Evolutionary conservation across 139 green algal species (phyloP).

Genomic region (Tetraselmis chui): DNA sequence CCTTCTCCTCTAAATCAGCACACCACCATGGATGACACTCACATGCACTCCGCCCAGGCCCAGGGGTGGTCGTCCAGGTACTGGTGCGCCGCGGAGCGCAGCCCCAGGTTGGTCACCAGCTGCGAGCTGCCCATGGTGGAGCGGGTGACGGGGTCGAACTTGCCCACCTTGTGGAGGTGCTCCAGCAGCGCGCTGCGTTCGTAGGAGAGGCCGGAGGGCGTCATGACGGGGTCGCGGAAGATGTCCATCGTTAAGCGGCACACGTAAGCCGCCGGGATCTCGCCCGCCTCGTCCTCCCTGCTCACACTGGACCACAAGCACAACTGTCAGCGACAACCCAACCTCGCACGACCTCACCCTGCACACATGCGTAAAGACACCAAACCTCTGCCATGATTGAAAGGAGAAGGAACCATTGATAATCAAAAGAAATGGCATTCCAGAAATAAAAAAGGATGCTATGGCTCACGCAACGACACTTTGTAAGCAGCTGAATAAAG

Average conservation of each 20-base stretch:
- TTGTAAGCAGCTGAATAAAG: too few species aligned
- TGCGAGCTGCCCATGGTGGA: slow-evolving; percentile 26
- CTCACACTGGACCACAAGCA: slow-evolving; percentile 1
- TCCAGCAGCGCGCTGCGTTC: slow-evolving; percentile 56
- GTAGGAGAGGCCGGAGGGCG: slow-evolving; percentile 58
- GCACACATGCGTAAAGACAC: too few species aligned
- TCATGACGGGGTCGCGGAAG: slow-evolving; percentile 54
- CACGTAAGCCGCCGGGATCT: slow-evolving; percentile 39
- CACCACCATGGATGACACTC: too few species aligned
- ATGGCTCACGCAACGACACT: too few species aligned
- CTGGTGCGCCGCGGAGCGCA: slow-evolving; percentile 54
- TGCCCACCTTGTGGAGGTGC: slow-evolving; percentile 60
- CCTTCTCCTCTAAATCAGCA: too few species aligned
- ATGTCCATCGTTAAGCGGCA: slow-evolving; percentile 52
- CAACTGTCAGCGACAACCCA: too few species aligned
- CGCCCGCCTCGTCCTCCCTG: slow-evolving; percentile 5
- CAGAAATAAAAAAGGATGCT: too few species aligned
- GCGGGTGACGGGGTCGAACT: slow-evolving; percentile 62
- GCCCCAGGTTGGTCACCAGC: slow-evolving; percentile 45
- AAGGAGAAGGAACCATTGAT: too few species aligned
- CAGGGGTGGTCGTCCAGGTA: slow-evolving; percentile 74
- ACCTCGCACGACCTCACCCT: too few species aligned
- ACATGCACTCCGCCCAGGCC: slow-evolving; percentile 48
- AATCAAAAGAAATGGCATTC: too few species aligned
- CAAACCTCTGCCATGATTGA: too few species aligned